Conservation (phyloP, 805 yeast species). For the Priceomyces fermenticarens region DNA sequence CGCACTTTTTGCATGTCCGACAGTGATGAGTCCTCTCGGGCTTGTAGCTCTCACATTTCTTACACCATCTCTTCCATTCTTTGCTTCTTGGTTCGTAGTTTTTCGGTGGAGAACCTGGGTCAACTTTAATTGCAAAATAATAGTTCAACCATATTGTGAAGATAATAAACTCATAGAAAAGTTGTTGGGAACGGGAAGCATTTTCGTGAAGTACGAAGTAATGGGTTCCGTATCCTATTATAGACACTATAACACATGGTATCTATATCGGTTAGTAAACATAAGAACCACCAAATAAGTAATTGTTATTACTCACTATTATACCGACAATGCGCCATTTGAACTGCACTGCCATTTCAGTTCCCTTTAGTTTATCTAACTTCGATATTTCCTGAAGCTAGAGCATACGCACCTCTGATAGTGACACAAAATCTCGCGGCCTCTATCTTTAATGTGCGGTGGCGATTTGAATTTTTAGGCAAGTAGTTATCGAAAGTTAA, state of each 20-base stretch:
- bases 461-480: conserved; percentile 6
- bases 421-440: conserved; percentile 8
- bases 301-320: conserved; percentile 22
- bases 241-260: conserved; percentile 59
- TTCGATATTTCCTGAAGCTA: too few relatives aligned
- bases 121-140: conserved; percentile 56
- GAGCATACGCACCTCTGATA: conserved; percentile 1
- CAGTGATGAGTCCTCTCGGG: conserved; percentile 90
- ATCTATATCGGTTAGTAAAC: conserved; percentile 39
- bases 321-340: conserved; percentile 52
- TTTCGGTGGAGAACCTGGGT: conserved; percentile 68
- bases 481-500: neutral
- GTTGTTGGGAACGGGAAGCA: conserved; percentile 36
- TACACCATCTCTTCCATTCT: conserved; percentile 69
- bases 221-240: conserved; percentile 63
- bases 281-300: neutral
- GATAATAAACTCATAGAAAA: conserved; percentile 45
- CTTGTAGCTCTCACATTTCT: conserved; percentile 67
- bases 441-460: conserved; percentile 7
- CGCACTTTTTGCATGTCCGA: conserved; percentile 68
- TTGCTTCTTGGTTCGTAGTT: conserved; percentile 40
- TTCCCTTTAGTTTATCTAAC: too few relatives aligned
- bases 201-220: conserved; percentile 49
- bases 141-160: conserved; percentile 74
- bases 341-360: conserved; percentile 31